Evolutionary conservation across 2,329 filamentous ascomycete species (phyloP), one percentile per base, ranked within the genome.

Genomic region (Aspergillus novoparasiticus): DNA sequence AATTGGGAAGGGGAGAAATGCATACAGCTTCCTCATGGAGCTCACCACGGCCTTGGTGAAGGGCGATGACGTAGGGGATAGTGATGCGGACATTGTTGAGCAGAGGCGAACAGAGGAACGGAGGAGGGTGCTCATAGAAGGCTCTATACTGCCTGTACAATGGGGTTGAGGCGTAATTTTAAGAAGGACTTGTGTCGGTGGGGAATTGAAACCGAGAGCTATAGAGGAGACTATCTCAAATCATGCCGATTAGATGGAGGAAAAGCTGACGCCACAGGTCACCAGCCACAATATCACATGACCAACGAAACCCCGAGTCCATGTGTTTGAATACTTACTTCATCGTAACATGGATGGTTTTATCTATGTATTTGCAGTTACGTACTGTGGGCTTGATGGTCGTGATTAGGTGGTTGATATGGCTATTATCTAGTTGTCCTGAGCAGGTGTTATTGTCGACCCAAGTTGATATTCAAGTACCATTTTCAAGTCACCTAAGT

Each of bases 21-120:
- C 89, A 76, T 80, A 94, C 90, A 97, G 82, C 76, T 86, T 89
- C 73, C 86, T 87, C 90, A 97, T 94, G 11, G 92, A 89, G 71
- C 84, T 83, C 62, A 96, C 90, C 57, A 96, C 93, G 10, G 86
- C 85, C 73, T 80, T 79, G 4, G 87, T 87, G 75, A 90, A 91
- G 5, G 87, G 87, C 63, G 86, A 87, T 48, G 79, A 75, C 53
- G 76, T 71, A 34, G 77, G 72, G 11, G 69, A 64, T 30, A 66
- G 60, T 10, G 72, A 71, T n/a, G 69, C 63, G 61, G 74, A 68
- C 77, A 80, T 80, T 60, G 71, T 74, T 61, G 71, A 75, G 51
- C 68, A 72, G 19, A 65, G 65, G 59, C 71, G 70, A 26, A 63
- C 46, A 58, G 69, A 48, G 32, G 57, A 57, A 16, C 64, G 69